Base-by-base conservation (phyloP, 805 yeast genomes). In the Ogataea haglerorum region DNA sequence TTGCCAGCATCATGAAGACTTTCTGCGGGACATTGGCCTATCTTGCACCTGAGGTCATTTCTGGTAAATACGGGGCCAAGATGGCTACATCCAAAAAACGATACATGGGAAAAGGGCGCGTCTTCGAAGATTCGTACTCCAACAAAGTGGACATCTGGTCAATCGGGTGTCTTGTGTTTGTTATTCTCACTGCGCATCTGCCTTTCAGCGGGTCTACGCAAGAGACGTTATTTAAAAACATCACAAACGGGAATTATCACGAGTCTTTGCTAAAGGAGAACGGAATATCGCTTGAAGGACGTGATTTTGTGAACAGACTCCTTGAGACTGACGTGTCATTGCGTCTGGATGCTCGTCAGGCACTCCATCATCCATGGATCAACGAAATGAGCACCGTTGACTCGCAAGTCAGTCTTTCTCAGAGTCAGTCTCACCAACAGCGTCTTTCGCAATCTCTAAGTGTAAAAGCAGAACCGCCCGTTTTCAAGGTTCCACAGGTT, bases 21-120 rank as follows among this genome's bases (percentile, higher is more conserved):
- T 93, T 93, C 54, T 93, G 99, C 65, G 99, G 99, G 1, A 93
- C 99, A 0, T 63, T 93, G 48, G 97, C 98, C 2, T 93, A 93
- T 56, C 84, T 93, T 36, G 99, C 99, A 0, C 99, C 99, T 0
- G 99, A 93, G 60, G 88, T 93, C 6, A 73, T 77, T 22, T 69
- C 76, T 5, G 81, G 81, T 2, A 76, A 76, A 45, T 72, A 68
- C 51, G 79, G 75, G 14, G 21, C 43, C 10, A 42, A 49, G 55
- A 68, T 48, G 26, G 48, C 45, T 2, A 44, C 42, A 30, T 42
- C 49, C 6, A 54, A 43, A 30, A 56, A 51, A 36, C 39, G 65
- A 31, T 61, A 61, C 33, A 34, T 62, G 21, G 66, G 66, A 9
- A 61, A 61, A 36, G 66, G 66, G 6, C 52, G 57, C 28, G 54